Percentiles rank a stretch among this genome's conserved stretches.
phyloP scores from a whole-genome alignment of 2,329 filamentous ascomycete genomes.

The Arachnopeziza araneosa region DNA sequence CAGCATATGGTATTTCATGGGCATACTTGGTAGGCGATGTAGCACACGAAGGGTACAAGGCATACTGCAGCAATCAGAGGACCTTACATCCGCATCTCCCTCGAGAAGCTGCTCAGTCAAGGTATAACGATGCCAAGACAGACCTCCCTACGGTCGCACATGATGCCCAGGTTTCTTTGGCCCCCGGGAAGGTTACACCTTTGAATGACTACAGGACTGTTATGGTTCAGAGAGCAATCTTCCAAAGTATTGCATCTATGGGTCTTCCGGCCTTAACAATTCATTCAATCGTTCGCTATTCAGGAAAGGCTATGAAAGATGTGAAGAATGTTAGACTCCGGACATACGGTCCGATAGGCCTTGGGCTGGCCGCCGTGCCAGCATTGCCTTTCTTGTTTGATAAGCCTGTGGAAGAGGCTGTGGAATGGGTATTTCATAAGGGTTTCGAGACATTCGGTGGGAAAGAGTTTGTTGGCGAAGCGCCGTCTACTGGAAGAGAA shows the following conservation, averaged over 20 bases:
- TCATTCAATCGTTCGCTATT: constrained; percentile 77
- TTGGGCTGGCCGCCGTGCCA: constrained; percentile 72
- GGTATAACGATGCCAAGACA: constrained; percentile 29
- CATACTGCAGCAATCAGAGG: constrained; percentile 81
- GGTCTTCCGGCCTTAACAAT: constrained; percentile 35
- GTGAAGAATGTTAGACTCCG: constrained; percentile 69
- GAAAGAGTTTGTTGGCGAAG: constrained; percentile 46
- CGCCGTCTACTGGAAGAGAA: constrained; percentile 50
- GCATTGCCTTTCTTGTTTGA: constrained; percentile 83
- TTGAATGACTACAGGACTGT: constrained; percentile 88
- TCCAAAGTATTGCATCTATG: constrained; percentile 90
- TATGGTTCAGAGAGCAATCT: constrained; percentile 84
- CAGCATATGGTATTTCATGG: constrained; percentile 90
- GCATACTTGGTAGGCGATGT: constrained; percentile 89
- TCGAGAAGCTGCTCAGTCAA: constrained; percentile 23
- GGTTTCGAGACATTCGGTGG: constrained; percentile 71
- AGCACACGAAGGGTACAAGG: constrained; percentile 88
- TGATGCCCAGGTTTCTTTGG: constrained; percentile 11
- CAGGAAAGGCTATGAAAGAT: constrained; percentile 77
- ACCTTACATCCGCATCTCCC: constrained; percentile 62
- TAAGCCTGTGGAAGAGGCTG: constrained; percentile 83
- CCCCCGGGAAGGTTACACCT: constrained; percentile 52
- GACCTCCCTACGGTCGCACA: constrained; percentile 9
- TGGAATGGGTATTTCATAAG: constrained; percentile 85
- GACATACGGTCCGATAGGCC: constrained; percentile 86